Evolutionary conservation across 805 yeast genomes (phyloP).

Genomic region (Schwanniomyces occidentalis): DNA sequence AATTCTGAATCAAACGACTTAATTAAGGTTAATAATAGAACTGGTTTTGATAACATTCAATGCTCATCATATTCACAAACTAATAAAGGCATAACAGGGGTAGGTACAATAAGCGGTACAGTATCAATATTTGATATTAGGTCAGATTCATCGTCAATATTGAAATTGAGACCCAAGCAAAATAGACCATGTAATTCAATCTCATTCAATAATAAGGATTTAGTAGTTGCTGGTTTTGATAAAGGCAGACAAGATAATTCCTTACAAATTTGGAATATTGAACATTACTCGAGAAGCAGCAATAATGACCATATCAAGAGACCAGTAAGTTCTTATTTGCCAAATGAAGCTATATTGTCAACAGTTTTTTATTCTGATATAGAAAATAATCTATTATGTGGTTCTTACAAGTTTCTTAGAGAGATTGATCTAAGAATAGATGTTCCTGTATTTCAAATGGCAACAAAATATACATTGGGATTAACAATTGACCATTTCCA

Average conservation of each 20-base stretch:
- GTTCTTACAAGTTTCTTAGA: conserved; percentile 73
- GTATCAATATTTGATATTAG: conserved; percentile 63
- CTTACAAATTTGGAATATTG: conserved; percentile 77
- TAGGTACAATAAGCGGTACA: conserved; percentile 73
- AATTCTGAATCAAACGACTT: conserved; percentile 54
- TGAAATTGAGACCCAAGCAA: conserved; percentile 59
- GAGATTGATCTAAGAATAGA: conserved; percentile 74
- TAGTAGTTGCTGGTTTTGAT: conserved; percentile 78
- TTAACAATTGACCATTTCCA: conserved; percentile 70
- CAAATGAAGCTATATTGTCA: conserved; percentile 74
- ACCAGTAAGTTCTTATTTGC: conserved; percentile 58
- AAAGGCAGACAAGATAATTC: conserved; percentile 75
- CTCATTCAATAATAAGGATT: conserved; percentile 63
- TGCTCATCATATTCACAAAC: conserved; percentile 62
- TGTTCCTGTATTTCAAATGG: conserved; percentile 68
- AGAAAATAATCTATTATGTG: conserved; percentile 58
- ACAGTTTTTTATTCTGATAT: conserved; percentile 64
- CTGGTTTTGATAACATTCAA: conserved; percentile 68
- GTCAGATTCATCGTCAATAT: conserved; percentile 30
- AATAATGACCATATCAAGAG: conserved; percentile 51
- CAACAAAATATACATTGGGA: conserved; percentile 71
- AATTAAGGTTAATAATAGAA: conserved; percentile 49
- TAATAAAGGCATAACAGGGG: conserved; percentile 61
- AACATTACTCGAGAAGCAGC: conserved; percentile 51
- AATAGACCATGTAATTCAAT: conserved; percentile 74